These are phyloP conservation scores for Fibroporia radiculosa DNA, from an alignment of 768 basidiomycete species.

Conservation along the genomic window DNA sequence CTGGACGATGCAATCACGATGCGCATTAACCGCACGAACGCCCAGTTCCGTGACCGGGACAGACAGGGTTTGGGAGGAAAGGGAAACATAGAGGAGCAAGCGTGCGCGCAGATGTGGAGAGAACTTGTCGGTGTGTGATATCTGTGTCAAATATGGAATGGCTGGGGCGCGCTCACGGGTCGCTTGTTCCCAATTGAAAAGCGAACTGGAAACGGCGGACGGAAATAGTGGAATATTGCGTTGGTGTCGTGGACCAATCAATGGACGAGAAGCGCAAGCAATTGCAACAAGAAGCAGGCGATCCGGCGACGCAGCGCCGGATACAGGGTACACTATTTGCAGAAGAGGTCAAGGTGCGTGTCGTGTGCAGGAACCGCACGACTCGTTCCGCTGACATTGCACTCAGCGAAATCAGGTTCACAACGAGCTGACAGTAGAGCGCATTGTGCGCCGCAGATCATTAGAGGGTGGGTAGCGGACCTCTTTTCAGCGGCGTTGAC, in stretches of 20 bases:
- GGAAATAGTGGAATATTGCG: slow-evolving; percentile 72
- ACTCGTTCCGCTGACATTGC: not conserved
- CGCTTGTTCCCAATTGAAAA: slow-evolving; percentile 5
- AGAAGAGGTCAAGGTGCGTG: slow-evolving; percentile 63
- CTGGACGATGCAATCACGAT: slow-evolving; percentile 76
- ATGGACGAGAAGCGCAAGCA: slow-evolving; percentile 45
- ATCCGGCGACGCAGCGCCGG: slow-evolving; percentile 39
- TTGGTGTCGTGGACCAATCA: slow-evolving; percentile 57
- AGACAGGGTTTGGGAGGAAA: slow-evolving; percentile 37
- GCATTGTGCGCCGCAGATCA: slow-evolving; percentile 61
- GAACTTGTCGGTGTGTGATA: slow-evolving; percentile 70
- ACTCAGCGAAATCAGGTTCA: slow-evolving; percentile 63
- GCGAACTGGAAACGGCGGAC: slow-evolving; percentile 63
- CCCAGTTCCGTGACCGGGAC: slow-evolving; percentile 67
- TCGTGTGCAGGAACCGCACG: not conserved
- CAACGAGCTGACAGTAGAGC: slow-evolving; percentile 67
- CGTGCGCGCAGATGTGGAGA: slow-evolving; percentile 71
- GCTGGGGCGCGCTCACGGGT: slow-evolving; percentile 36
- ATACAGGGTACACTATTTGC: slow-evolving; percentile 51
- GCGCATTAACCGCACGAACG: slow-evolving; percentile 74
- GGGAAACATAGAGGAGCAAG: slow-evolving; percentile 60
- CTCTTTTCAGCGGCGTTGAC: not conserved
- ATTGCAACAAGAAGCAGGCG: slow-evolving; percentile 34
- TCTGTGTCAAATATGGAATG: not conserved
- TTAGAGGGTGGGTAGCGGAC: slow-evolving; percentile 47